A percentile compares a stretch with the other conserved stretches of the same genome.
These are phyloP conservation scores for Talaromyces verruculosus DNA, from an alignment of 2,329 filamentous ascomycete genomes.

Conservation along the genomic window DNA sequence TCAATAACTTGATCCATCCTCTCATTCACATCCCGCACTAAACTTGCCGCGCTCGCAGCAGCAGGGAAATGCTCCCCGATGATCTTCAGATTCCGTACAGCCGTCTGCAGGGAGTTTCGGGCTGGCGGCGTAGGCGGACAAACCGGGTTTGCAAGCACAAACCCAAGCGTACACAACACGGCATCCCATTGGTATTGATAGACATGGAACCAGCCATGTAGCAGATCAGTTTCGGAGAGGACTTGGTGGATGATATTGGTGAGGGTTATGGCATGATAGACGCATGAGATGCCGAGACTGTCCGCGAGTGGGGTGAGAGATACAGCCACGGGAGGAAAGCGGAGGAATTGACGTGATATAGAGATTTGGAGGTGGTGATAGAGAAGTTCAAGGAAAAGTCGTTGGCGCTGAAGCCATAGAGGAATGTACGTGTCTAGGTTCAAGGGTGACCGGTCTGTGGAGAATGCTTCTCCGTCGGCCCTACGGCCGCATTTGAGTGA, in stretches of 20 bases:
- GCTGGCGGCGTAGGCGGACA: constrained; percentile 4
- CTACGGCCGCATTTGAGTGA: constrained; percentile 36
- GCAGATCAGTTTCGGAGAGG: constrained; percentile 12
- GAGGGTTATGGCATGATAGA: constrained; percentile 33
- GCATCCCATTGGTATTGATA: constrained; percentile 19
- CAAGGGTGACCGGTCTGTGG: constrained; percentile 34
- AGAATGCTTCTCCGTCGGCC: constrained; percentile 33
- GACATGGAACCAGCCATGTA: neutral
- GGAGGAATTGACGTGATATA: constrained; percentile 40
- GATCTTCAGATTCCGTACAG: constrained; percentile 3
- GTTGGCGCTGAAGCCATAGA: constrained; percentile 40
- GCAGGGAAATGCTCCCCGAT: constrained; percentile 20
- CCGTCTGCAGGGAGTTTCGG: constrained; percentile 7
- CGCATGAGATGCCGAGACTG: constrained; percentile 26
- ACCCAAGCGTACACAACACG: neutral
- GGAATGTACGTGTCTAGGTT: constrained; percentile 35
- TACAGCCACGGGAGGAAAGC: constrained; percentile 26
- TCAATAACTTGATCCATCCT: neutral
- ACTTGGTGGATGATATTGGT: constrained; percentile 39
- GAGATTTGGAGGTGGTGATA: constrained; percentile 39
- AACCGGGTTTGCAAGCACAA: constrained; percentile 11
- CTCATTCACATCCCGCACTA: neutral
- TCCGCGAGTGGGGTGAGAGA: constrained; percentile 26
- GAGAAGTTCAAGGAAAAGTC: constrained; percentile 38
- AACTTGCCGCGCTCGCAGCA: neutral